These are phyloP conservation scores for Trichophyton simii DNA, from an alignment of 2,329 filamentous ascomycete species.

Conservation along the genomic window DNA sequence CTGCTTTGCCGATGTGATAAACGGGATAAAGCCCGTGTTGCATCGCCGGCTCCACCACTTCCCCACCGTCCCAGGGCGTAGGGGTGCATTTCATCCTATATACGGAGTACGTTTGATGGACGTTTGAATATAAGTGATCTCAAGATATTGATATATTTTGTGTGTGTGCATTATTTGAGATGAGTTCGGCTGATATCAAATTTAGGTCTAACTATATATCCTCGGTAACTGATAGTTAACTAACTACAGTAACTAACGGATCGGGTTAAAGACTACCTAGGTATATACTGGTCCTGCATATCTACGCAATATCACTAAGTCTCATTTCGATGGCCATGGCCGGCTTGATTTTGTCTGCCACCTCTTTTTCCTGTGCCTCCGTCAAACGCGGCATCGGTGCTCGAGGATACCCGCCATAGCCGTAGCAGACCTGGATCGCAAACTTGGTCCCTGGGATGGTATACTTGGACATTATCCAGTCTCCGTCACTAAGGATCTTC, in stretches of 20 bases:
- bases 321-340: slow-evolving; percentile 11
- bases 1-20: neutral
- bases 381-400: slow-evolving; percentile 33
- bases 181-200: no score
- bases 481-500: slow-evolving; percentile 51
- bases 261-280: no score
- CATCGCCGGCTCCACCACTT: neutral
- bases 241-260: no score
- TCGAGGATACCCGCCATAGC: slow-evolving; percentile 51
- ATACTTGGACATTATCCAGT: slow-evolving; percentile 57
- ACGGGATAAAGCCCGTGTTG: neutral
- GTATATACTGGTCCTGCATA: neutral
- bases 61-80: neutral
- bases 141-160: no score
- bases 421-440: slow-evolving; percentile 48
- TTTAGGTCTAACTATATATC: no score
- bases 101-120: neutral
- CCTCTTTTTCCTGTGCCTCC: slow-evolving; percentile 92
- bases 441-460: slow-evolving; percentile 58
- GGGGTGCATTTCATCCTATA: neutral
- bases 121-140: no score
- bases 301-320: neutral
- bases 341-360: slow-evolving; percentile 78
- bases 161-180: no score
- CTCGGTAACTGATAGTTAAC: no score